Evolutionary conservation across 2,329 filamentous ascomycete species (phyloP), one percentile per base, ranked within the genome.

Genomic region (Chlorencoelia australis): DNA sequence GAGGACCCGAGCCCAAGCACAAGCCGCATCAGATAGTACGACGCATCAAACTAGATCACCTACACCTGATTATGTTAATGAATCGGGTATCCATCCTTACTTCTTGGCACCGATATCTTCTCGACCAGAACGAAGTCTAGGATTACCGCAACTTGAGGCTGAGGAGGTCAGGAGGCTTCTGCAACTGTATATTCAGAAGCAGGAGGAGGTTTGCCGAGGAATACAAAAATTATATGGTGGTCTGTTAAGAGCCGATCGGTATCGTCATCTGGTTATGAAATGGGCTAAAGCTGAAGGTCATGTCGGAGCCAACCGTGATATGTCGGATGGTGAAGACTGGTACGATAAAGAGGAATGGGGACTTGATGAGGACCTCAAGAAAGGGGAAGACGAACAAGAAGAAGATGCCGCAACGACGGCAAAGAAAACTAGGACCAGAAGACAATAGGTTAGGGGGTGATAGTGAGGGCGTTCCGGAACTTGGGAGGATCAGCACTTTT

Each of bases 281-380:
- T 87, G 82, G 79, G 71, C 78, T 47, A 85, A 86, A 55, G 79
- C 84, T 2, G 84, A 89, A 60, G 82, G 71, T 15, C 84, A 89
- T 51, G 68, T 66, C 35, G 74, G 76, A 2, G 55, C 64, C 13
- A 75, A 77, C 33, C 46, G 52, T 24, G 82, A 88, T 57, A 78
- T 91, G 78, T 87, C 81, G 33, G 85, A 93, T 55, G 83, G 83
- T 8, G 85, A 93, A 63, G 85, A 93, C 56, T 93, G 83, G 82
- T 88, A 87, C 54, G 85, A 93, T 58, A 74, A 73, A 52, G 79
- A 85, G 35, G 81, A 85, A 60, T 89, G 83, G 82, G 74, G 73
- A 0, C 58, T 91, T 32, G 70, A 74, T 7, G 79, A 82, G 43
- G 79, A 83, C 47, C 61, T 89, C 6, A 80, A 84, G 57, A 91